These are phyloP conservation scores for Mortierella sp. DNA, from an alignment of 371 early-diverging fungal species.

Conservation along the genomic window DNA sequence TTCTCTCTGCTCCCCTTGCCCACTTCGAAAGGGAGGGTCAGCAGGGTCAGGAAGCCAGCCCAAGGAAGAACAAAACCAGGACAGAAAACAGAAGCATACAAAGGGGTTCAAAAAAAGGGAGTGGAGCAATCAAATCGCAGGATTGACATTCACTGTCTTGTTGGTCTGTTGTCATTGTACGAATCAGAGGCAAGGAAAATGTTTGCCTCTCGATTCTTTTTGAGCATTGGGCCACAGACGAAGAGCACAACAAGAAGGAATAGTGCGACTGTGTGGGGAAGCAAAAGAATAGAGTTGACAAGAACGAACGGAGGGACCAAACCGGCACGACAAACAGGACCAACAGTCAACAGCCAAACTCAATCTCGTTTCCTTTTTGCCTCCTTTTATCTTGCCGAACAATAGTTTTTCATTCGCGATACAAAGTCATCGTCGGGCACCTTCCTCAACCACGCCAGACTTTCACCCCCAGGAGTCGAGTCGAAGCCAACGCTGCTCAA, in stretches of 20 bases:
- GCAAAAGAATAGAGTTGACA: conserved; percentile 7
- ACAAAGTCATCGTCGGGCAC: conserved; percentile 96
- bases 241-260: conserved; percentile 13
- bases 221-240: background rate
- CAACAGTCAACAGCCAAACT: background rate
- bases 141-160: background rate
- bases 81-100: background rate
- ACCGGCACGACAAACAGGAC: background rate
- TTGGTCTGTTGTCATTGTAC: background rate
- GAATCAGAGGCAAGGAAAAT: background rate
- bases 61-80: background rate
- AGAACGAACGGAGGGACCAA: background rate
- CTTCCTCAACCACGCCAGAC: conserved; percentile 93
- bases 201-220: background rate
- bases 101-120: background rate
- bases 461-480: conserved; percentile 90
- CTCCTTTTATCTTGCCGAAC: background rate
- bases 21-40: conserved; percentile 3
- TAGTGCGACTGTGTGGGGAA: background rate
- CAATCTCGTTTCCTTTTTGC: background rate
- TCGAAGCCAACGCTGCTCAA: conserved; percentile 84
- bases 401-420: conserved; percentile 90
- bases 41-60: background rate
- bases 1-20: background rate
- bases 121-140: conserved; percentile 1